phyloP scores from a whole-genome alignment of 495 filamentous ascomycete genomes.

The Penicillium crystallinum region DNA sequence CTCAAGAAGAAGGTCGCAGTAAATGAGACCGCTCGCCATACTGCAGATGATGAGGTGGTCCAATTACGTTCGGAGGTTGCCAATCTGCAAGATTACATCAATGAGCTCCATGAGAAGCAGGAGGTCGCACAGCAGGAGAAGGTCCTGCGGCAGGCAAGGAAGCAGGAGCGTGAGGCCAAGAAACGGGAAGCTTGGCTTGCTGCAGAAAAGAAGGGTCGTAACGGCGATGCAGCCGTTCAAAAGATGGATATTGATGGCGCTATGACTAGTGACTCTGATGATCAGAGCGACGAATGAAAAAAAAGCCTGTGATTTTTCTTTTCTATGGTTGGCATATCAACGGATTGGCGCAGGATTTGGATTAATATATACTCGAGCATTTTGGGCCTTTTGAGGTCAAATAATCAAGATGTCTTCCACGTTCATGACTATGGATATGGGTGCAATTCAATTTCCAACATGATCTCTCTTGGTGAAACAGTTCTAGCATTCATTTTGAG shows the following conservation, averaged over 20 bases:
- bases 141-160: conserved; percentile 35
- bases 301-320: background rate
- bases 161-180: conserved; percentile 36
- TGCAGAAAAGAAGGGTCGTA: conserved; percentile 42
- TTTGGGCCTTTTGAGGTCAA: background rate
- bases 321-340: conserved; percentile 1
- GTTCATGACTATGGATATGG: background rate
- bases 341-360: conserved; percentile 4
- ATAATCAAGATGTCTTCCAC: conserved; percentile 3
- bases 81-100: conserved; percentile 39
- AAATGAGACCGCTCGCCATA: conserved; percentile 36
- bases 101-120: conserved; percentile 38
- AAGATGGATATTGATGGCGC: conserved; percentile 33
- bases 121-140: conserved; percentile 33
- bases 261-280: conserved; percentile 36
- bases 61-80: conserved; percentile 35
- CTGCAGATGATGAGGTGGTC: conserved; percentile 34
- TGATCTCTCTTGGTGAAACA: background rate
- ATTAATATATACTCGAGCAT: conserved; percentile 2
- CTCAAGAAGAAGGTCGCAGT: conserved; percentile 38
- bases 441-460: background rate
- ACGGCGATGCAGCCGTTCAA: conserved; percentile 35
- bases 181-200: conserved; percentile 43
- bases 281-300: conserved; percentile 33
- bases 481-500: too few species aligned